Evolutionary conservation across 228 moss, liverwort and hornwort species (phyloP).

Genomic region (Sphagnum fallax): DNA sequence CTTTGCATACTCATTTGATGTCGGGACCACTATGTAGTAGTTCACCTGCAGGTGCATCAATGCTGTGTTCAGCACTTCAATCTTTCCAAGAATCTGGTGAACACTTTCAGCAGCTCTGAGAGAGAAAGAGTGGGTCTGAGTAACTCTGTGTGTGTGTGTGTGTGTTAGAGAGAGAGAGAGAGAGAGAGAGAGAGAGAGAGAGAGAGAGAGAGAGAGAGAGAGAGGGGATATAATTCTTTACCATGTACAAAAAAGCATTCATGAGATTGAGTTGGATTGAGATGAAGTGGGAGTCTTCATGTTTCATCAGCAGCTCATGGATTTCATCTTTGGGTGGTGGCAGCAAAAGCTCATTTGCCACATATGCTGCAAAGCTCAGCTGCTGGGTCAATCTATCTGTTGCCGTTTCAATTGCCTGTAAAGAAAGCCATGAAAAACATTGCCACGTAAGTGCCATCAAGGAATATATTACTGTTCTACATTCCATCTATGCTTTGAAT

Average conservation of each 20-base stretch:
- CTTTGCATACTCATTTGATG: slow-evolving; percentile 54
- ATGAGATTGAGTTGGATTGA: slow-evolving; percentile 52
- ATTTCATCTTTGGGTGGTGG: slow-evolving; percentile 46
- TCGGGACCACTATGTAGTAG: slow-evolving; percentile 62
- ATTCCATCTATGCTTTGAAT: too few species aligned
- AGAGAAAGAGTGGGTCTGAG: too few species aligned
- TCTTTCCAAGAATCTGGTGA: too few species aligned
- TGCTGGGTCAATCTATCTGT: slow-evolving; percentile 45
- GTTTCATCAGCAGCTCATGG: slow-evolving; percentile 35
- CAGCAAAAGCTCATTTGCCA: slow-evolving; percentile 56
- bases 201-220: too few species aligned
- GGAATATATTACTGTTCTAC: too few species aligned
- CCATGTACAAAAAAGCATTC: slow-evolving; percentile 61
- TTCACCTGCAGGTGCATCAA: slow-evolving; percentile 31
- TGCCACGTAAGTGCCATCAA: too few species aligned
- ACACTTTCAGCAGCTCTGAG: too few species aligned
- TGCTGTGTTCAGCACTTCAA: too few species aligned
- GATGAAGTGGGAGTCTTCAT: slow-evolving; percentile 47
- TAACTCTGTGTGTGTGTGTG: too few species aligned
- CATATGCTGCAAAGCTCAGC: slow-evolving; percentile 38
- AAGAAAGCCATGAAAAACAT: not conserved
- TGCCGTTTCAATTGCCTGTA: slow-evolving; percentile 47
- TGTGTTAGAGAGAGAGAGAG: too few species aligned
- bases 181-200: too few species aligned
- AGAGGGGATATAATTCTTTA: slow-evolving; percentile 1